Evolutionary conservation across 768 basidiomycete species (phyloP).

Genomic region (Rhodosporidiobolus sp.): DNA sequence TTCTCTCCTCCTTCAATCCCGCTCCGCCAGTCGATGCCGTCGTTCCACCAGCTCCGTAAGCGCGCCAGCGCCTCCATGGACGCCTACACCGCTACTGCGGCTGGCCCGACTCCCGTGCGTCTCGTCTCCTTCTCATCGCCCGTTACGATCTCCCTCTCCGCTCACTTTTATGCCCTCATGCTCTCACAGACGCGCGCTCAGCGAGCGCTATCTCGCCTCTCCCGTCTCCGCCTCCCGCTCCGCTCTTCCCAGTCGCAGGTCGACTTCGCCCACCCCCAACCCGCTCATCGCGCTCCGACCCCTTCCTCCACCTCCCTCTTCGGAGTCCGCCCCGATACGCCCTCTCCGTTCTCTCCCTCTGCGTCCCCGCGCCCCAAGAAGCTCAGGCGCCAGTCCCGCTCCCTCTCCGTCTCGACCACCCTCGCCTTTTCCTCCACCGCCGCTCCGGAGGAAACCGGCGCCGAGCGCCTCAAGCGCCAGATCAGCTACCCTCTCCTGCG

Average conservation of each 20-base stretch:
- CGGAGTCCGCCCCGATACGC: no score
- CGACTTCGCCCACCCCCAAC: background rate
- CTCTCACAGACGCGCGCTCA: background rate
- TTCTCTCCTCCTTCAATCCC: background rate
- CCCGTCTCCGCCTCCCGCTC: background rate
- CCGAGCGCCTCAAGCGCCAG: background rate
- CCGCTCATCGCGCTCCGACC: background rate
- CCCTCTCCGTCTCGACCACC: background rate
- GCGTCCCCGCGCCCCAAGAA: background rate
- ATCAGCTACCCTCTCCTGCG: background rate
- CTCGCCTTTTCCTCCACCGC: background rate
- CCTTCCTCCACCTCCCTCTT: no score
- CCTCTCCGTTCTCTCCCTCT: background rate
- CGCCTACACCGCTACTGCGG: background rate
- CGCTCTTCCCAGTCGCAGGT: background rate
- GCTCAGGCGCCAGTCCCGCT: background rate
- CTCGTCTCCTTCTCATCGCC: background rate
- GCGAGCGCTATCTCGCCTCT: conserved; percentile 3
- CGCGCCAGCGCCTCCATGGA: background rate
- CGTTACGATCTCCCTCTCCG: background rate
- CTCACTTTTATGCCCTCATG: background rate
- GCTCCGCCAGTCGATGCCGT: background rate
- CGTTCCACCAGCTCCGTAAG: background rate
- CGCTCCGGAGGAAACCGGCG: background rate
- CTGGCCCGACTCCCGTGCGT: background rate